Evolutionary conservation across 371 early-diverging fungal genomes (phyloP), one percentile per base, ranked within the genome.

Genomic region (Nematocida displodere): DNA sequence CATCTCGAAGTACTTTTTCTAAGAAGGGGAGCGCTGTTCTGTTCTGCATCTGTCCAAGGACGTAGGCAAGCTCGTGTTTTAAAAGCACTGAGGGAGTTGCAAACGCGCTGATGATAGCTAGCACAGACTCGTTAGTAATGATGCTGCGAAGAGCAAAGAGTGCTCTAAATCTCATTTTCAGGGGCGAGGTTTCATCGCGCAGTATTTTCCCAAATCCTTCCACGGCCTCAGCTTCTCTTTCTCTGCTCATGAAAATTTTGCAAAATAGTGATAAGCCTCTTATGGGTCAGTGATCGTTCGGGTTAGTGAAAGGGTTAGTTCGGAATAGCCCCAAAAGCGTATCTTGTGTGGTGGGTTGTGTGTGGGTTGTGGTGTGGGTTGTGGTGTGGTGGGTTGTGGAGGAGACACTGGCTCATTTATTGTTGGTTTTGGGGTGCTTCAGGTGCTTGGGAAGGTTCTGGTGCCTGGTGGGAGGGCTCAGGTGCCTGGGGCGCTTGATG

Each of bases 31-130:
- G 88, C 22, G 95, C 91, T n/a, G 83, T 78, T 36, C 86, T 85
- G 55, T 76, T 53, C 79, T 90, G 89, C 89, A 94, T 95, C 85
- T 98, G 97, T 58, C 99, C 99, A 65, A 98, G 86, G 58, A 92
- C 92, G 83, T 97, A 98, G 61, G 96, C 96, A 48, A 95, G 84
- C 85, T 98, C 99, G 82, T 98, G 99, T 84, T 94, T 92, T 62
- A 97, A 86, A 52, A 98, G 86, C 40, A 91, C 93, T 29, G 94
- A 93, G 42, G 88, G 88, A 78, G 90, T 91, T 54, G 80, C 81
- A 68, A 95, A 90, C 48, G 44, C 44, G 17, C 54, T 36, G 7
- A 49, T 15, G 31, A 94, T 89, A 37, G 90, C 89, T 28, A 90
- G 87, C 24, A 90, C 87, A 5, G 79, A 55, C 44, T 85, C 83